These are phyloP conservation scores for Dalbergia cultrata DNA, from an alignment of 306 rosid species.

Conservation along the genomic window DNA sequence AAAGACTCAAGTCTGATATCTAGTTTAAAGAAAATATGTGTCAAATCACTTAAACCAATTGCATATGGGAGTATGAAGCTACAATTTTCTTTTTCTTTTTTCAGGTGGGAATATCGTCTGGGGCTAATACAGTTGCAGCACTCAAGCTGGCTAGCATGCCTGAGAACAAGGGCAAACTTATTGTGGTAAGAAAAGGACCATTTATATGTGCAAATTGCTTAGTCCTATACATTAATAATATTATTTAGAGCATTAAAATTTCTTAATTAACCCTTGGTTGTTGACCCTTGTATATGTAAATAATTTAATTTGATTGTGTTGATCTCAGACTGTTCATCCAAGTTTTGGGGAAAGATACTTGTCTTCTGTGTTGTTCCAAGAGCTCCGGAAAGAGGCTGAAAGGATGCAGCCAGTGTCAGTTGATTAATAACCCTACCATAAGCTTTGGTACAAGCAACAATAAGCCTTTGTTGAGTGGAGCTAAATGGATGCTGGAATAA, in stretches of 20 bases:
- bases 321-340: slow-evolving; percentile 83
- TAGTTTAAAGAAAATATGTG: neutral
- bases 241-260: too few species aligned
- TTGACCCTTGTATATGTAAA: too few species aligned
- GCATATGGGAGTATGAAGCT: too few species aligned
- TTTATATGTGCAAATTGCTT: slow-evolving; percentile 3
- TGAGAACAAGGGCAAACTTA: slow-evolving; percentile 94
- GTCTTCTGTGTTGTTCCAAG: slow-evolving; percentile 92
- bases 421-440: slow-evolving; percentile 52
- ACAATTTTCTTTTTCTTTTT: slow-evolving; percentile 33
- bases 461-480: slow-evolving; percentile 25
- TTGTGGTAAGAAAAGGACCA: slow-evolving; percentile 73
- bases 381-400: slow-evolving; percentile 83
- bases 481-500: neutral
- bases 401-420: slow-evolving; percentile 97
- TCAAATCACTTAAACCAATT: neutral
- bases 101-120: slow-evolving; percentile 96
- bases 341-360: slow-evolving; percentile 96
- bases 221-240: neutral
- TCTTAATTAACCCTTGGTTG: too few species aligned
- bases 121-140: slow-evolving; percentile 95
- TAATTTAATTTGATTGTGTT: too few species aligned
- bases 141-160: slow-evolving; percentile 81
- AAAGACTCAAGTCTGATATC: neutral
- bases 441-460: neutral